Evolutionary conservation across 2,329 filamentous ascomycete species (phyloP), one percentile per base, ranked within the genome.

Genomic region (Mycogone perniciosa): DNA sequence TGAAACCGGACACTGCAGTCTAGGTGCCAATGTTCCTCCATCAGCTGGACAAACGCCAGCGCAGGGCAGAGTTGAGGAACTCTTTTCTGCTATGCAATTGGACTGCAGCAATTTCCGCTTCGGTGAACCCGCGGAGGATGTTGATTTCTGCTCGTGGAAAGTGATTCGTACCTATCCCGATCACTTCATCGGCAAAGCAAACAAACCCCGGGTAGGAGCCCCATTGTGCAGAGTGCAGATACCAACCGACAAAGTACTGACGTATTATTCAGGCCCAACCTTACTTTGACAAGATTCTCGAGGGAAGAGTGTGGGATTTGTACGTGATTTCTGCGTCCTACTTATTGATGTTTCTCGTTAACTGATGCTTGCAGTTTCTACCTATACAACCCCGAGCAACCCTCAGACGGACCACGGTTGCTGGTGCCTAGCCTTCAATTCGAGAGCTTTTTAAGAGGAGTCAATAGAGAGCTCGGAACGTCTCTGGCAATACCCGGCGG

Each of bases 271-370:
- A 76, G 74, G 69, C 67, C 4, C 59, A 57, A 26, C 68, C 70
- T 0, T 76, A 79, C 64, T 89, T 88, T 58, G 72, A 79, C 33
- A 61, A 64, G 3, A 76, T 88, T 45, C 73, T 86, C 56, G 80
- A 78, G 59, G 67, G 72, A 2, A 76, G 81, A 52, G 62, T 71
- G 8, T 96, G 90, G 90, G 83, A 92, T 55, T 71, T 95, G 88
- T 93, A 38, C n/a, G 52, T 41, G 6, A 5, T 42, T 6, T 9
- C 20, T 4, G 13, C 26, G 29, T 30, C 6, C 4, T 29, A 5
- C n/a, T 8, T 31, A 27, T 31, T 34, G 26, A 34, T 20, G 7
- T n/a, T 33, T 5, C 4, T 30, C 34, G 1, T 31, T 46, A 6
- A 46, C 39, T 51, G 26, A 33, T 13, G 7, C 11, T 6, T 8